phyloP scores from a whole-genome alignment of 139 green algal species.

The Bryopsis sp. region DNA sequence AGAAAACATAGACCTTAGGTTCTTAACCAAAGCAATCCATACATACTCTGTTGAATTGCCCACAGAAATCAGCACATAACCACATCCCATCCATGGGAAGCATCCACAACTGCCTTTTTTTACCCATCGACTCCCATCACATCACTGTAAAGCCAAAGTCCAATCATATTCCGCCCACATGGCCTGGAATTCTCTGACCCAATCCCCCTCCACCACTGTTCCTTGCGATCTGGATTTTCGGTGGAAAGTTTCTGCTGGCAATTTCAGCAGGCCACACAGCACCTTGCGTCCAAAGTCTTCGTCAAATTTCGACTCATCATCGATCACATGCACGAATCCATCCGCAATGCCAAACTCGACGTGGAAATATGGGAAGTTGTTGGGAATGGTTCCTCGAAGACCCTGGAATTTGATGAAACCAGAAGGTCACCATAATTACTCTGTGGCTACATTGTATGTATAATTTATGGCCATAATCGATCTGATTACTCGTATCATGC shows the following conservation, averaged over 20 bases:
- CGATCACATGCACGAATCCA: slow-evolving; percentile 90
- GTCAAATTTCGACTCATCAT: slow-evolving; percentile 83
- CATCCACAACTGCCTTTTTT: no score
- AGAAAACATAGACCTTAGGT: no score
- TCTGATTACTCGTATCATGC: no score
- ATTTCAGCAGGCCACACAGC: slow-evolving; percentile 70
- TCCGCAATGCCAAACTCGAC: slow-evolving; percentile 66
- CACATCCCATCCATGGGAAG: no score
- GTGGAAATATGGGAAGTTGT: slow-evolving; percentile 92
- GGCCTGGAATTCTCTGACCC: slow-evolving; percentile 61
- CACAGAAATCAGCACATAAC: no score
- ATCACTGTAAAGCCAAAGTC: no score
- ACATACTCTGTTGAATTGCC: no score
- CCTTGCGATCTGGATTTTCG: slow-evolving; percentile 19
- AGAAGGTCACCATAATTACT: no score
- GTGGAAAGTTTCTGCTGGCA: slow-evolving; percentile 70
- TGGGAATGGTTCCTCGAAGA: slow-evolving; percentile 78
- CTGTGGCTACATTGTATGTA: no score
- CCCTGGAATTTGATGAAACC: slow-evolving; percentile 45
- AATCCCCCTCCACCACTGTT: slow-evolving; percentile 32
- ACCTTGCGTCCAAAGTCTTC: slow-evolving; percentile 58
- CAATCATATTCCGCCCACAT: slow-evolving; percentile 76
- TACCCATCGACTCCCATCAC: no score
- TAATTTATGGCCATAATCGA: no score
- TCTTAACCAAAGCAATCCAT: no score